Evolutionary conservation across 2,329 filamentous ascomycete species (phyloP), one percentile per base, ranked within the genome.

Genomic region (Cercospora brassicicola): DNA sequence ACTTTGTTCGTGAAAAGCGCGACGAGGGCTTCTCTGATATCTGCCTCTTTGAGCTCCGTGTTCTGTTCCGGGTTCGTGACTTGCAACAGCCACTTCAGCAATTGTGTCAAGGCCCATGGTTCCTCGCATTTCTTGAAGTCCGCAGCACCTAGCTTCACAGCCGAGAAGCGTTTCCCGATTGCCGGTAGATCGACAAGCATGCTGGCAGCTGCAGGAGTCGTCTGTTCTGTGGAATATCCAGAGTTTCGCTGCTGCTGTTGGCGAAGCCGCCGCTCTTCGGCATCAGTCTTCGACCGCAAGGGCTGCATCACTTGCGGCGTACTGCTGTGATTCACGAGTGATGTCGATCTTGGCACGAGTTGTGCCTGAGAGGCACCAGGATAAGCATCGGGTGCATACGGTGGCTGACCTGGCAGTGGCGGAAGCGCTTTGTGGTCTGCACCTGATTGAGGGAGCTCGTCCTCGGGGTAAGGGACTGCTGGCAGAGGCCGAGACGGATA

Each of bases 271-370:
- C 83, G 79, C 75, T 87, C 90, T 45, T 96, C 91, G 45, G 94
- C 94, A 81, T 99, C 95, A 8, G 95, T 99, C 80, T 96, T 94
- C 39, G 95, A 97, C 67, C 95, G 88, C 45, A 92, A 90, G n/a
- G 95, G 93, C 31, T 93, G 87, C 71, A 91, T 87, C 31, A 94
- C 86, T 67, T 89, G 87, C 36, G 94, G 93, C 7, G 91, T 91
- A 70, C 90, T 92, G 76, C 89, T 92, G 78, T 96, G 92, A 71
- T 88, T 93, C 55, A 91, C 89, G 66, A 98, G 81, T 31, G 94
- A 98, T 36, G 92, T 91, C 5, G 92, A 95, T 75, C 93, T 86
- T 72, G 87, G 87, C 55, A 90, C 86, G 77, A 83, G 79, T 45
- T 76, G 75, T 3, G 73, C 71, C 68, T 75, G 73, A 15, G 72